These are phyloP conservation scores for Avena insularis DNA, from an alignment of 176 grass and related monocot genomes.

Conservation along the genomic window DNA sequence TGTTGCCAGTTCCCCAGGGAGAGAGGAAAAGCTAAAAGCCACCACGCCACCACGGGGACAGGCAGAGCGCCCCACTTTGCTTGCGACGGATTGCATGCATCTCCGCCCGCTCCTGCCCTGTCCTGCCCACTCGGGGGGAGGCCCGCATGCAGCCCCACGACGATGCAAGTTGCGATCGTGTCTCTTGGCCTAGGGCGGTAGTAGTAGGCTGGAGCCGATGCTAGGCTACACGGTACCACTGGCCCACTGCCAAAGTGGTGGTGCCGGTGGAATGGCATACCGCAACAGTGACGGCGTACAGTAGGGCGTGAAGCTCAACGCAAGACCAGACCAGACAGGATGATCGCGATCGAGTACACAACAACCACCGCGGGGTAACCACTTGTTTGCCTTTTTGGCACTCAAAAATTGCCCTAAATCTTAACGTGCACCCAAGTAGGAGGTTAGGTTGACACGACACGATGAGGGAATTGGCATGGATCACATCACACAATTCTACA, in stretches of 20 bases:
- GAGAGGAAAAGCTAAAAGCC: slow-evolving; percentile 23
- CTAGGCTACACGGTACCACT: not conserved
- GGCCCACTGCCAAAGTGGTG: not conserved
- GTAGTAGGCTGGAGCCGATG: not conserved
- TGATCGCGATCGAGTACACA: too few species aligned
- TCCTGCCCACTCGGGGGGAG: not conserved
- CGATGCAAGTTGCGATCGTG: slow-evolving; percentile 35
- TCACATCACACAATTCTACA: too few species aligned
- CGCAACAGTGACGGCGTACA: not conserved
- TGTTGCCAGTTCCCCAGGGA: slow-evolving; percentile 32
- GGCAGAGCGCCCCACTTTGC: slow-evolving; percentile 38
- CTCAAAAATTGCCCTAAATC: too few species aligned
- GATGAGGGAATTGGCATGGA: too few species aligned
- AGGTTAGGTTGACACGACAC: too few species aligned
- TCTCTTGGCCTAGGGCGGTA: slow-evolving; percentile 6
- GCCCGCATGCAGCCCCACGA: slow-evolving; percentile 32
- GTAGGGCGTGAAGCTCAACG: too few species aligned
- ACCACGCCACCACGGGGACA: not conserved
- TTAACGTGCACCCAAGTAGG: too few species aligned
- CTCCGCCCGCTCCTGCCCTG: not conserved
- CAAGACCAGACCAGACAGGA: too few species aligned
- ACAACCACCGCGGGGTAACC: too few species aligned
- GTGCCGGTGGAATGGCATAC: not conserved
- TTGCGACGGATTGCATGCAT: slow-evolving; percentile 51
- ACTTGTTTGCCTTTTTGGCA: too few species aligned